Evolutionary conservation across 495 filamentous ascomycete genomes (phyloP), one percentile per base, ranked within the genome.

Genomic region (Annulohypoxylon bovei): DNA sequence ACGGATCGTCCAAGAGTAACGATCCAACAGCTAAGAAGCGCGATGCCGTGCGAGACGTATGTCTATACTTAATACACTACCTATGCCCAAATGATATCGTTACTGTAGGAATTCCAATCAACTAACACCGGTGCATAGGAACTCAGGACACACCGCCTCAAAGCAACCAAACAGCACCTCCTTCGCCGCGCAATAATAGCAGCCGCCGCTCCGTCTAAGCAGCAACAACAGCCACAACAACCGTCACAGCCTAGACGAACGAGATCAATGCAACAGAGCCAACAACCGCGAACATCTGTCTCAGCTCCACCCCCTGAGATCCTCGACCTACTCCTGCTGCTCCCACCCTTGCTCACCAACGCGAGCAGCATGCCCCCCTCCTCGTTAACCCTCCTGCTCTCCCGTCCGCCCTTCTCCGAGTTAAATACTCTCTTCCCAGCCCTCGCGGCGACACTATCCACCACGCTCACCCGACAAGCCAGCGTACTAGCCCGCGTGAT

Each of bases 1-100:
- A 90, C 82, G 88, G 85, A 12, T 89, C 88, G 12, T 90, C 88
- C 0, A 86, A 84, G 69, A 63, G 60, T 6, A 80, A 84, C 33
- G 79, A 87, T 62, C 77, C 82, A 55, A 75, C 81, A 3, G 82
- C 84, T 40, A 86, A 88, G 44, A 83, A 85, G 63, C 85, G 86
- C 25, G 77, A 82, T 77, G 82, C 79, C 22, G 81, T 87, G 25
- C 74, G 76, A 18, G 82, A 88, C 72, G 89, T 91, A 77, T 14
- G 73, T 50, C 61, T 59, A 20, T 32, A 42, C 25, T 62, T 27
- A 3, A 25, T 11, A n/a, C 33, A 37, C 2, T 11, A 11, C 9
- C 14, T 37, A 49, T 23, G 7, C 9, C 23, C 27, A 49, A 11
- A n/a, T n/a, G n/a, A n/a, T n/a, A n/a, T n/a, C n/a, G n/a, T 23